These are phyloP conservation scores for Plectosphaerella plurivora DNA, from an alignment of 2,329 filamentous ascomycete species.

Conservation along the genomic window DNA sequence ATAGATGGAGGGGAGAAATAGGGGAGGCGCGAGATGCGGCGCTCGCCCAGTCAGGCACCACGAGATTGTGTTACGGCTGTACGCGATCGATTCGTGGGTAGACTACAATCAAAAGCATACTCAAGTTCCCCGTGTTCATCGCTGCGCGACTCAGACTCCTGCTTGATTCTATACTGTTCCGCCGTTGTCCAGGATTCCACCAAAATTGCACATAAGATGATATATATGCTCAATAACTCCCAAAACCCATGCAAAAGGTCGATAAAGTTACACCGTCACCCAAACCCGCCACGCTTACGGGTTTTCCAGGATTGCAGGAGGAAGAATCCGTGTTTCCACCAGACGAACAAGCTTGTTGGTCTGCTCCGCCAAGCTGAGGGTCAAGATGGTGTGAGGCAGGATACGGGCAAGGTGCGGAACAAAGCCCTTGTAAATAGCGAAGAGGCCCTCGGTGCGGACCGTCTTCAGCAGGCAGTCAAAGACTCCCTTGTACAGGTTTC, in stretches of 20 bases:
- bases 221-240: background rate
- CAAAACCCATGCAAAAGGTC: background rate
- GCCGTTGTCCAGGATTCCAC: too few species aligned
- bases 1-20: slow-evolving; percentile 58
- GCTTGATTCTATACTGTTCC: background rate
- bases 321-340: slow-evolving; percentile 60
- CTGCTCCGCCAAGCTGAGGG: slow-evolving; percentile 89
- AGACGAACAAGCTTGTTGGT: slow-evolving; percentile 88
- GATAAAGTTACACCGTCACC: background rate
- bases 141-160: background rate
- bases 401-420: slow-evolving; percentile 92
- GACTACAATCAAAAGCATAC: slow-evolving; percentile 10
- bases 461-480: slow-evolving; percentile 92
- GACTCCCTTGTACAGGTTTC: slow-evolving; percentile 90
- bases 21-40: slow-evolving; percentile 33
- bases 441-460: slow-evolving; percentile 79
- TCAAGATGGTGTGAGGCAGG: slow-evolving; percentile 91
- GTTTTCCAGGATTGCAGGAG: slow-evolving; percentile 28
- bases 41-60: slow-evolving; percentile 18
- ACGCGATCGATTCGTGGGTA: slow-evolving; percentile 57
- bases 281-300: slow-evolving; percentile 9
- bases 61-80: slow-evolving; percentile 68
- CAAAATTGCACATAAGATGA: too few species aligned
- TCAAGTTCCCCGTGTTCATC: background rate
- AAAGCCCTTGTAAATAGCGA: slow-evolving; percentile 98